Evolutionary conservation across 2,329 filamentous ascomycete genomes (phyloP), one percentile per base, ranked within the genome.

Genomic region (Blastomyces parvus): DNA sequence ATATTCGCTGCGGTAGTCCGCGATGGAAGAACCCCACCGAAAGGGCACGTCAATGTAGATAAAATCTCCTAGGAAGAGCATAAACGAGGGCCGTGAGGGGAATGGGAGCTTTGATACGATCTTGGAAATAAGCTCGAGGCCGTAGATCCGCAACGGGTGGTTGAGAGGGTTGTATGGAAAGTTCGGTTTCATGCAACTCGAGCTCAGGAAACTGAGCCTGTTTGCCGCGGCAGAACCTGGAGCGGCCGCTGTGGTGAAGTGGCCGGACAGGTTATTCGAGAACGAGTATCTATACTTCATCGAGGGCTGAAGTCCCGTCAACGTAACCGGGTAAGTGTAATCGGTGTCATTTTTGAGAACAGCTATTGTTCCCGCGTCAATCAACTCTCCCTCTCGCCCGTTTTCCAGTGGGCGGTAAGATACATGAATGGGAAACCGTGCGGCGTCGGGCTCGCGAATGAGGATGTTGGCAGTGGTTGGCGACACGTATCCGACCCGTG

Each of bases 1-100:
- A 72, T 99, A 99, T 72, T 97, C 91, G 72, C 90, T 86, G 59
- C 92, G 85, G 74, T 97, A 99, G 70, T 91, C 86, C 62, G 90
- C 86, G 0, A 82, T 78, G 0, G 85, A 82, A 50, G 83, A 85
- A 13, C 91, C 91, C 72, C 92, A 88, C 11, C 88, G 86, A 58
- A 86, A 82, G 0, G 93, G 93, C 0, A 97, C 93, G 70, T 99
- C 94, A 55, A 80, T 75, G 65, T 80, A 80, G 62, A 80, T 78
- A 63, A 80, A 80, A 63, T 80, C 78, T 14, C 78, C 78, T 8
- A 80, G 72, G 69, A 87, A 87, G 22, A 86, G 76, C 84, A 87
- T 86, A 67, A 87, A 87, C 0, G 77, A 69, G 14, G 77, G 77
- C 14, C 71, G 70, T 14, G 73, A 65, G 5, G 72, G 52, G 0